These are phyloP conservation scores for Parasitella parasitica DNA, from an alignment of 371 early-diverging fungal genomes.

Conservation along the genomic window DNA sequence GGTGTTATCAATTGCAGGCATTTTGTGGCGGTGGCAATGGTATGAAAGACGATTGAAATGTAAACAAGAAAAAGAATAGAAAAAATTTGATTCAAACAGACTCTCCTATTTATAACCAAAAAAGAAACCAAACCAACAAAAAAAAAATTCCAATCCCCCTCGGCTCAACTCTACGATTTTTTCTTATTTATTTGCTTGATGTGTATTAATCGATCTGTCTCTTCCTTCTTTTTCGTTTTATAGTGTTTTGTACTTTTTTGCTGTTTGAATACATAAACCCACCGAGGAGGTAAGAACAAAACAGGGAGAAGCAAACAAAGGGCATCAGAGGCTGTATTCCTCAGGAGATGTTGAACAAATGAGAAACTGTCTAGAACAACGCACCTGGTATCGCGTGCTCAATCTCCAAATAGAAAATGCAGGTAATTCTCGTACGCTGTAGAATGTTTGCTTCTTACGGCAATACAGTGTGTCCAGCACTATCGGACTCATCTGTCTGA, in stretches of 20 bases:
- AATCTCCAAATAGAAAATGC: background rate
- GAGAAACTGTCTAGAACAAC: background rate
- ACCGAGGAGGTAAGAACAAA: background rate
- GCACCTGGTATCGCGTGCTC: constrained; percentile 7
- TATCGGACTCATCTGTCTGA: too few species aligned
- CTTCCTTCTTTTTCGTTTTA: background rate
- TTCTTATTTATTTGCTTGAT: background rate
- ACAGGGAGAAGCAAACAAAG: background rate
- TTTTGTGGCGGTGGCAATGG: constrained; percentile 5
- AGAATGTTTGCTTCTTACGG: too few species aligned
- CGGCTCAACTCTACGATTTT: constrained; percentile 7
- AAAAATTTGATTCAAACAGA: background rate
- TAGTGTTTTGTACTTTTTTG: background rate
- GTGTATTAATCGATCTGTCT: background rate
- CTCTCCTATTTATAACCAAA: constrained; percentile 9
- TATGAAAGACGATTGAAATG: background rate
- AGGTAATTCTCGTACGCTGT: too few species aligned
- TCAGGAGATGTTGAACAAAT: background rate
- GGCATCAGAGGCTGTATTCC: too few species aligned
- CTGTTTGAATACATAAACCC: background rate
- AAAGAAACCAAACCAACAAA: background rate
- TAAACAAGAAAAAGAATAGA: constrained; percentile 2
- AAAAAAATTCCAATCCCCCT: background rate
- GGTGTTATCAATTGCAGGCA: background rate
- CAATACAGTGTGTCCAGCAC: too few species aligned